Evolutionary conservation across 2,329 filamentous ascomycete species (phyloP), one percentile per base, ranked within the genome.

Genomic region (Colletotrichum salicis): DNA sequence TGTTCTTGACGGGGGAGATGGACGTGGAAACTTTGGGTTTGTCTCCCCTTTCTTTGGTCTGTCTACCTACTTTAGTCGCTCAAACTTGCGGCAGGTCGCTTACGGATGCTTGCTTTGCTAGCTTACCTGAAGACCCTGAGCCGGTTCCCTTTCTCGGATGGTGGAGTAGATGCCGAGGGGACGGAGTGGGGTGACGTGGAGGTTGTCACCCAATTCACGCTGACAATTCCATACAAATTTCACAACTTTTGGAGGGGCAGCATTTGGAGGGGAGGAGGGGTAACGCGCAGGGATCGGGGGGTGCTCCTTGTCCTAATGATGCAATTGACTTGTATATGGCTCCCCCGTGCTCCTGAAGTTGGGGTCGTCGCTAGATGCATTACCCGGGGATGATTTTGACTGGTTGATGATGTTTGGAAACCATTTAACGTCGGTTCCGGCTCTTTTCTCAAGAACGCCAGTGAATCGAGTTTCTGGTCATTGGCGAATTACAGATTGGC

Each of bases 291-390:
- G 57, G 57, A 37, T 55, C 45, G 45, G 22, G 19, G 52, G n/a
- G 35, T 37, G 58, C 15, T 37, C 59, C 60, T 58, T 62, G 54
- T 69, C 65, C 69, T 41, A 4, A 71, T 71, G 69, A 69, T 69
- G 69, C 69, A 71, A 64, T 71, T 48, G 65, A 60, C 55, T 59
- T 27, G 52, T 29, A 29, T 2, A 4, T 29, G 27, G 27, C 1
- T 4, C 27, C 27, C 27, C 27, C 27, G 4, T 29, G 4, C 27
- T 29, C 27, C 27, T 29, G 58, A 41, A 52, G 58, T 45, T 22
- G 48, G 27, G 19, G 33, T 22, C 54, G 59, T 45, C 52, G 48
- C 37, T 15, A 13, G 54, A 19, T 54, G 27, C 41, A 48, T 48
- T 22, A 22, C 41, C 41, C 41, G 19, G 19, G 7, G 7, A 11